Percentiles rank a stretch among this genome's conserved stretches.
These are phyloP conservation scores for Scalesia atractyloides DNA, from an alignment of 129 eudicot species.

Conservation along the genomic window DNA sequence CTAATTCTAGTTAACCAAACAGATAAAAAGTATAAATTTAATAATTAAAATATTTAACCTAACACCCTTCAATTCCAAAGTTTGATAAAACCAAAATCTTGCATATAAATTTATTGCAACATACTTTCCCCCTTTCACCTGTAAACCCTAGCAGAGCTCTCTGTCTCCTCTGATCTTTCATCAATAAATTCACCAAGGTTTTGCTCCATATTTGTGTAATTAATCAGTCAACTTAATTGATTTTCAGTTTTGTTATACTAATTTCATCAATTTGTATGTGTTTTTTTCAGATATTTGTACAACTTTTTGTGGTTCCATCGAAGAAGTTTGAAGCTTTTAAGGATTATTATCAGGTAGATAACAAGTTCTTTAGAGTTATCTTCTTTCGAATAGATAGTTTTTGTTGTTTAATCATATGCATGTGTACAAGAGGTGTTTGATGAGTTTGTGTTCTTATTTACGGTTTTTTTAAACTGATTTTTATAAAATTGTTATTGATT, in stretches of 20 bases:
- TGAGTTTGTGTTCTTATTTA: not conserved
- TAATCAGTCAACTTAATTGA: not conserved
- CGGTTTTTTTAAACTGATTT: not conserved
- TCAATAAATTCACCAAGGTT: slow-evolving; percentile 19
- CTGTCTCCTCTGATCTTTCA: not conserved
- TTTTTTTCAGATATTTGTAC: slow-evolving; percentile 4
- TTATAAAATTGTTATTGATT: not conserved
- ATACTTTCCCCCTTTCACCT: not conserved
- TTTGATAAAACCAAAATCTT: not conserved
- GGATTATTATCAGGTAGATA: slow-evolving; percentile 14
- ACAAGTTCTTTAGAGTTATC: not conserved
- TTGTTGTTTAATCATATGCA: slow-evolving; percentile 3
- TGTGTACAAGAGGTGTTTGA: not conserved
- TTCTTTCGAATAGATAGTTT: not conserved
- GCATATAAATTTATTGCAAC: not conserved
- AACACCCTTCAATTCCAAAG: no score
- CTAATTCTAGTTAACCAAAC: no score
- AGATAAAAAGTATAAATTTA: no score
- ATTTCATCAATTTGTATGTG: slow-evolving; percentile 1
- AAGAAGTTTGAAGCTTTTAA: slow-evolving; percentile 16
- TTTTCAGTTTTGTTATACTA: not conserved
- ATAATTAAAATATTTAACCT: no score
- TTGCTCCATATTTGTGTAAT: not conserved
- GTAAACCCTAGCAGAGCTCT: slow-evolving; percentile 4
- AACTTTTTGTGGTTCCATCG: slow-evolving; percentile 7